Evolutionary conservation across 495 filamentous ascomycete genomes (phyloP).

Genomic region (Pseudomonodictys pantanalensis): DNA sequence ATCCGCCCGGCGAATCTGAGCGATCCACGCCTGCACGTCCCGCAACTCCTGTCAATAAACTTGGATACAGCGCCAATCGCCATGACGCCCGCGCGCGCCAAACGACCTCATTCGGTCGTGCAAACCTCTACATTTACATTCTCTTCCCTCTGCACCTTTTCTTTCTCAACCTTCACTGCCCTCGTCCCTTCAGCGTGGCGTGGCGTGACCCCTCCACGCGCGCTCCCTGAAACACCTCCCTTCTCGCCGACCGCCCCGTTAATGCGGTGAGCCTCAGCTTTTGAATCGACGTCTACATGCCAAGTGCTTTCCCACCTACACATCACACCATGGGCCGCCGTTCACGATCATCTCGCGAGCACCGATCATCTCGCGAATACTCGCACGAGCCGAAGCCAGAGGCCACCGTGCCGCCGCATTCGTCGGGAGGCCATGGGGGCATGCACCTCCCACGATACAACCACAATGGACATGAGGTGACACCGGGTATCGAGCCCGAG

Average conservation of each 20-base stretch:
- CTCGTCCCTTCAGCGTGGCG: no score
- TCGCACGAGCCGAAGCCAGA: conserved; percentile 14
- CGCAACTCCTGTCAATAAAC: not conserved
- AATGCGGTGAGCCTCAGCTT: not conserved
- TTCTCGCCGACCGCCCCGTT: not conserved
- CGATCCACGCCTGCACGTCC: not conserved
- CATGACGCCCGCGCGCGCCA: not conserved
- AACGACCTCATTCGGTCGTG: not conserved
- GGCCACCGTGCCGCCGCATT: conserved; percentile 7
- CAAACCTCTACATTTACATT: not conserved
- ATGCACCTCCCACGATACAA: conserved; percentile 29
- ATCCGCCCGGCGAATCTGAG: not conserved
- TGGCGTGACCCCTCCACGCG: not conserved
- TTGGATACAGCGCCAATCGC: not conserved
- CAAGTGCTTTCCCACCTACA: not conserved
- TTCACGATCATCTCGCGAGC: no score
- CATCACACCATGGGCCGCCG: not conserved
- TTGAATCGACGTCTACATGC: not conserved
- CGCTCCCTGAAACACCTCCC: not conserved
- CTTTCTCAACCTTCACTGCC: not conserved
- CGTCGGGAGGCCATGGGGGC: not conserved
- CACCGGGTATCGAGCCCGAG: conserved; percentile 52
- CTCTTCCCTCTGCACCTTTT: not conserved
- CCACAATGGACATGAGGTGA: conserved; percentile 47
- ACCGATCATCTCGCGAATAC: not conserved